Percentiles rank a stretch among this genome's conserved stretches.
These are phyloP conservation scores for Rhododendron molle DNA, from an alignment of 148 eudicot species.

Conservation along the genomic window DNA sequence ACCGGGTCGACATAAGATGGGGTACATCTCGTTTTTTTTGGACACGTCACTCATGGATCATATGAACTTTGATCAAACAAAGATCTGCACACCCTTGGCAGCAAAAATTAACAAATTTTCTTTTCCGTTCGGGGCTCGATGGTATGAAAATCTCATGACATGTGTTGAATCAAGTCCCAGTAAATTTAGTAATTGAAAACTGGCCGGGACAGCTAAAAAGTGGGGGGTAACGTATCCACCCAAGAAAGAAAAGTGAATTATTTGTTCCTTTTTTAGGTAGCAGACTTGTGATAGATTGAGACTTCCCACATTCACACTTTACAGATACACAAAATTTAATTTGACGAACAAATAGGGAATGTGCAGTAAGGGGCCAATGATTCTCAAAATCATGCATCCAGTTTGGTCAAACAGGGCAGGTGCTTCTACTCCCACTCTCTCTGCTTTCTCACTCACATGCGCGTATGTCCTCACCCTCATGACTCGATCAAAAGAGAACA, in stretches of 20 bases:
- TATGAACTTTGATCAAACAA: too few species aligned
- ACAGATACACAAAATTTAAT: neutral
- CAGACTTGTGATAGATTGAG: neutral
- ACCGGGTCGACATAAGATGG: neutral
- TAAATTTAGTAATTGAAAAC: neutral
- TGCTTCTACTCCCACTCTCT: conserved; percentile 15
- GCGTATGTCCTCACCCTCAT: neutral
- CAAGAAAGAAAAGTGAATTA: neutral
- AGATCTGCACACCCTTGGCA: too few species aligned
- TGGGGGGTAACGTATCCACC: neutral
- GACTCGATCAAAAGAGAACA: neutral
- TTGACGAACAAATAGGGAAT: neutral
- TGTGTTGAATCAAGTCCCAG: neutral
- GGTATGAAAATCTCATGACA: neutral
- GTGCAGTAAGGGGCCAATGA: neutral
- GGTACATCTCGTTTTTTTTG: neutral
- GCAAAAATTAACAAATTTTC: neutral
- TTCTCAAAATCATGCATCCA: neutral
- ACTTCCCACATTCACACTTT: conserved; percentile 4
- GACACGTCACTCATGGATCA: too few species aligned
- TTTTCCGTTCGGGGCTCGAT: neutral
- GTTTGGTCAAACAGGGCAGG: conserved; percentile 29
- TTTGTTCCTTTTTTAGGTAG: neutral
- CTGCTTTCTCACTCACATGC: neutral
- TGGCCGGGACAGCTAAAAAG: neutral